Evolutionary conservation across 805 yeast genomes (phyloP), one percentile per base, ranked within the genome.

Genomic region (Saccharomyces paradoxus): DNA sequence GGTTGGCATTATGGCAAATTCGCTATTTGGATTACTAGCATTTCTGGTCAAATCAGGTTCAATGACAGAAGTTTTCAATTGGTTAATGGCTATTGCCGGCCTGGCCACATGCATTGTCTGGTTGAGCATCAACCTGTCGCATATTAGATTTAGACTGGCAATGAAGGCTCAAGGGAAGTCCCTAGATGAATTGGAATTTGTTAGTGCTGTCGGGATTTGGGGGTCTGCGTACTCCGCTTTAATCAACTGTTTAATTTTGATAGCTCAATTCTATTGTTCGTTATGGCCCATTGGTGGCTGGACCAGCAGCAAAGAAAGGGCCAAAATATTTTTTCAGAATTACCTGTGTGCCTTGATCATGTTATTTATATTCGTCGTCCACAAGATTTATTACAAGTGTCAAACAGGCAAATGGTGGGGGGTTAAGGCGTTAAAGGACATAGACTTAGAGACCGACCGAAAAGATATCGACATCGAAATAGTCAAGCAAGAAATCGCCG

Each of bases 261-360:
- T 78, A 52, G 83, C 86, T 37, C 87, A 84, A 70, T 84, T 85
- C 75, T 85, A 88, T 85, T 72, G 80, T 56, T 86, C 88, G 2
- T 71, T 84, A 51, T 85, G 74, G 76, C 90, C 89, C 51, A 64
- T 80, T 50, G 79, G 79, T 6, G 74, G 60, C 21, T 59, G 62
- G 51, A 48, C 49, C 10, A 47, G 53, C n/a, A 58, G 70, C 4
- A 41, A 67, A 10, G 74, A 79, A 47, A 69, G 70, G 60, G 81
- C 83, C 17, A 63, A 67, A 48, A 65, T 57, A 27, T 84, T 84
- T 73, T 84, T 84, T 74, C 71, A 75, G 65, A 70, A 77, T 32
- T 83, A 81, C 68, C 72, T 84, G 61, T 79, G 84, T 48, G 74
- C 73, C 49, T 83, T 86, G 13, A 77, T 84, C 27, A 69, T 81